Percentiles rank a stretch among this genome's conserved stretches.
Evolutionary conservation across 768 basidiomycete genomes (phyloP).

Genomic region (Thelephora aurantiotincta): DNA sequence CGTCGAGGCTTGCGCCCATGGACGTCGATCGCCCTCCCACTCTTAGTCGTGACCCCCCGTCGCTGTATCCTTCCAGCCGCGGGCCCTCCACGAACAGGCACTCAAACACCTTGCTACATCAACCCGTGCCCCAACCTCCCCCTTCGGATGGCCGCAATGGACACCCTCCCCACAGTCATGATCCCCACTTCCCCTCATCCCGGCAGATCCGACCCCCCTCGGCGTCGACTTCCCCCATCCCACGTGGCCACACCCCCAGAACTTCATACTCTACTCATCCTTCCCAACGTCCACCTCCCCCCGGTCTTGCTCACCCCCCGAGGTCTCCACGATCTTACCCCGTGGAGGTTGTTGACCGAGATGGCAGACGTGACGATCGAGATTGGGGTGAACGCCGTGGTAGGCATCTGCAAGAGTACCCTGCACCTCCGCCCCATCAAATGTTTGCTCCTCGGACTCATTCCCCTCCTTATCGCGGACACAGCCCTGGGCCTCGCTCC

Average conservation of each 20-base stretch:
- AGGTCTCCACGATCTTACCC: slow-evolving; percentile 47
- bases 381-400: slow-evolving; percentile 33
- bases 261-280: slow-evolving; percentile 32
- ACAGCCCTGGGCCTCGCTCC: slow-evolving; percentile 30
- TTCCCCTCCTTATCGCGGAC: slow-evolving; percentile 21
- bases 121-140: slow-evolving; percentile 45
- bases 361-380: slow-evolving; percentile 35
- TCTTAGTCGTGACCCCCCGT: slow-evolving; percentile 40
- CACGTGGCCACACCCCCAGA: slow-evolving; percentile 13
- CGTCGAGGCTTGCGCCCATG: slow-evolving; percentile 71
- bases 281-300: slow-evolving; percentile 28
- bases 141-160: slow-evolving; percentile 37
- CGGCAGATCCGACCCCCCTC: slow-evolving; percentile 40
- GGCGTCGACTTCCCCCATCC: slow-evolving; percentile 44
- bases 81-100: slow-evolving; percentile 26
- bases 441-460: slow-evolving; percentile 17
- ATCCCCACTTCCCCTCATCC: slow-evolving; percentile 30
- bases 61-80: slow-evolving; percentile 20
- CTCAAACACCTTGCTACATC: slow-evolving; percentile 38
- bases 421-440: background rate
- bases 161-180: slow-evolving; percentile 36
- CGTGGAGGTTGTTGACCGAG: slow-evolving; percentile 32
- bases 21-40: slow-evolving; percentile 20
- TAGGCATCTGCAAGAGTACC: slow-evolving; percentile 17
- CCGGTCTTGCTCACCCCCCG: slow-evolving; percentile 41